Percentiles rank a stretch among this genome's conserved stretches.
Conservation (phyloP, 1,284 basidiomycete genomes). For the Papiliotrema terrestris region DNA sequence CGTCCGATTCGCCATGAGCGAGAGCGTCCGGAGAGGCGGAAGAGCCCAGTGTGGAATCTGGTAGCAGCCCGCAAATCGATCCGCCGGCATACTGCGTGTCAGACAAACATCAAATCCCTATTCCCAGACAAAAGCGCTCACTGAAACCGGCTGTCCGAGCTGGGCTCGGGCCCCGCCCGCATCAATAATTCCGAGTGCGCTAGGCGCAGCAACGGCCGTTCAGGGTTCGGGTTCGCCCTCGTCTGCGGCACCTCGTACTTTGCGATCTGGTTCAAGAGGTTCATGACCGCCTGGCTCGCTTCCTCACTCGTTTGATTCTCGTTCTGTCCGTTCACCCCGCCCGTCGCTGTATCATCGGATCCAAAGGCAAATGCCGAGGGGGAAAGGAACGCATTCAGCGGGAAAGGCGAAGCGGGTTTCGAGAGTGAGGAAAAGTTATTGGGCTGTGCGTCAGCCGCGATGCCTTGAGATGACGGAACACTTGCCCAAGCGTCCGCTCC, state of each 20-base stretch:
- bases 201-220: conserved; percentile 43
- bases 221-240: conserved; percentile 41
- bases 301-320: conserved; percentile 9
- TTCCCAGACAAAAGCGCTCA: conserved; percentile 15
- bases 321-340: conserved; percentile 4
- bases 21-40: conserved; percentile 46
- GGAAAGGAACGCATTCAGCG: conserved; percentile 34
- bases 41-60: conserved; percentile 51
- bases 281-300: conserved; percentile 19
- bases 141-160: conserved; percentile 31
- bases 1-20: conserved; percentile 48
- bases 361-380: conserved; percentile 27
- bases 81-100: conserved; percentile 40
- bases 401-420: conserved; percentile 31
- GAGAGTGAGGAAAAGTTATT: conserved; percentile 3
- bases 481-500: conserved; percentile 20
- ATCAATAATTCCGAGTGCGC: conserved; percentile 12
- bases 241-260: conserved; percentile 41
- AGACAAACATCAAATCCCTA: neutral
- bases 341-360: conserved; percentile 3
- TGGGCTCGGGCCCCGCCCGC: conserved; percentile 22
- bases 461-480: neutral
- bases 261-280: conserved; percentile 36
- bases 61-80: conserved; percentile 50
- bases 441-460: neutral